Base-by-base conservation (phyloP, 2,329 filamentous ascomycete genomes). In the Nemania serpens region DNA sequence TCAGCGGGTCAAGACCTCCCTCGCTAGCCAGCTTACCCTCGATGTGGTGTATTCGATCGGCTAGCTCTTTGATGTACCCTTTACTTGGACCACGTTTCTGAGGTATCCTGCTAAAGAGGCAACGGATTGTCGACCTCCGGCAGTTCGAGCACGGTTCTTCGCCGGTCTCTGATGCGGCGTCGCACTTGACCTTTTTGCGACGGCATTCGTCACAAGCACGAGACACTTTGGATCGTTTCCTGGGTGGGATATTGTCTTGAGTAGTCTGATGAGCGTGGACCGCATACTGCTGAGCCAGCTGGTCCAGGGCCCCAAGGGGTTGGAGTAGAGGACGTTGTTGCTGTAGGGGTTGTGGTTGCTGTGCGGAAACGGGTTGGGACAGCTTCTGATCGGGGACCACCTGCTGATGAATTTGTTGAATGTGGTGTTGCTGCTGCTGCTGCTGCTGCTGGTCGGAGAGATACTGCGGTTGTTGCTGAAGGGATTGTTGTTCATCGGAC, bases 41-140 rank as follows among this genome's bases (percentile, higher is more conserved):
- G 47, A 97, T 88, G 45, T 85, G 88, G 69, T 93, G 88, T 61
- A 97, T 87, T 25, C 93, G 83, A 72, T 96, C 92, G 22, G 92
- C 91, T 20, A 97, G 83, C 74, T 96, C 92, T 73, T 96, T 96
- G 74, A 97, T 97, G 70, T 96, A 96, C 83, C 93, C 93, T 83
- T 96, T 97, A 72, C 90, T 95, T 2, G 93, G 92, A 1, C 93
- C 92, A 62, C 91, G 84, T 76, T 95, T 96, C 82, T 95, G 91
- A 1, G 91, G 92, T 55, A 95, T 88, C 52, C 93, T 85, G 75
- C 91, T 96, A 73, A 96, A 97, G 18, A 93, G 83, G 76, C 93
- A 97, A 20, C 81, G 80, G n/a, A 88, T 84, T n/a, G 85, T 84
- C 7, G 91, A 88, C 55, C 91, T 86, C 56, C 88, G 87, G 74